Base-by-base conservation (phyloP, 2,329 filamentous ascomycete species). In the Penicillium sp. region DNA sequence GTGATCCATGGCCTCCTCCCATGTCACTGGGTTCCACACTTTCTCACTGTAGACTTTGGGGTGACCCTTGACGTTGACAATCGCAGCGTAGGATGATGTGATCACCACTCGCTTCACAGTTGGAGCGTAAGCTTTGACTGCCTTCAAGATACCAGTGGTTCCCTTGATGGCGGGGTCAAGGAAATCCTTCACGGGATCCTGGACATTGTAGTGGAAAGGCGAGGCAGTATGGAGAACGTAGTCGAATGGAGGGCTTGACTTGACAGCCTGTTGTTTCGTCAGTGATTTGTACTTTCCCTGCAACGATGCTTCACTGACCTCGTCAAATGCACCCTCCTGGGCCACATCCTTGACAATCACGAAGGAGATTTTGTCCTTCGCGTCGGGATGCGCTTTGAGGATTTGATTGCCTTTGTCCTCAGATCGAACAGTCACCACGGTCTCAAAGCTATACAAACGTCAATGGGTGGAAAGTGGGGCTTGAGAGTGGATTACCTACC, bases 161-260 rank as follows among this genome's bases (percentile, higher is more conserved):
- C 84, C 84, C 60, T 85, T 85, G 57, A 87, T 75, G 9, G 84
- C 84, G 13, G 83, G 83, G 59, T 86, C 83, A 34, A 85, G 71
- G 29, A 85, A 75, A 56, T 78, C 77, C 65, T 87, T 85, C 58
- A 93, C 80, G 16, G 89, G 86, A 60, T 87, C 82, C 34, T 90
- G 57, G 51, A 94, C 84, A 32, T 87, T 88, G 68, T 86, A 82
- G 63, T 89, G 86, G 75, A 89, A 92, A 0, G 90, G 89, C 0
- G 83, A 87, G 2, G 88, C 88, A 5, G 88, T 90, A 69, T 91
- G 88, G 48, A 91, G 79, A 45, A 93, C 88, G 43, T 82, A 86
- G 63, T 90, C 86, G 58, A 93, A 89, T 0, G 85, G 83, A 0
- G 83, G 83, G 50, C 83, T 77, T 14, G 83, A 84, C 58, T 83